Evolutionary conservation across 1,284 basidiomycete species (phyloP).

Genomic region (Lignosus rhinocerotis): DNA sequence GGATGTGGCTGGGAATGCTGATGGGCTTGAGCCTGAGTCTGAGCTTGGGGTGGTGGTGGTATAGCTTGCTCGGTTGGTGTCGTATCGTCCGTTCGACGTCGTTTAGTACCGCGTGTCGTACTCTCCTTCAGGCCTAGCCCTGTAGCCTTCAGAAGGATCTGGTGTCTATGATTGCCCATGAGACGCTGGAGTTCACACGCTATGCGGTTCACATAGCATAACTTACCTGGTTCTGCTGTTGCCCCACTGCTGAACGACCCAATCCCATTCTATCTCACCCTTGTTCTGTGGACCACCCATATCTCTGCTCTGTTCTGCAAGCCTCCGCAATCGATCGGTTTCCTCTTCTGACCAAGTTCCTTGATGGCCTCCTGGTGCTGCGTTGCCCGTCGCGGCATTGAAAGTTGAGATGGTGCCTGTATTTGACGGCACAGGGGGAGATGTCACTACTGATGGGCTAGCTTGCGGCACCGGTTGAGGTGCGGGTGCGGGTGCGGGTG

Average conservation of each 20-base stretch:
- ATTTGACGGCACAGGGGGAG: constrained; percentile 27
- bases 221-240: constrained; percentile 65
- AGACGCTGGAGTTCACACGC: neutral
- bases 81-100: constrained; percentile 51
- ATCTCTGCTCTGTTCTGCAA: constrained; percentile 64
- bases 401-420: constrained; percentile 38
- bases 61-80: constrained; percentile 31
- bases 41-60: constrained; percentile 32
- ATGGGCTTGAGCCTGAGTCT: constrained; percentile 13
- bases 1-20: constrained; percentile 6
- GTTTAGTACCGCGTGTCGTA: constrained; percentile 62
- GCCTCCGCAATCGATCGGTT: constrained; percentile 59
- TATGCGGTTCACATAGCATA: neutral
- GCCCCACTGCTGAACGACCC: constrained; percentile 71
- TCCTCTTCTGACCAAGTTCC: constrained; percentile 79
- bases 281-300: constrained; percentile 35
- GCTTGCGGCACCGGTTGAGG: constrained; percentile 1
- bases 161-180: constrained; percentile 50
- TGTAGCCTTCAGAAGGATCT: constrained; percentile 77
- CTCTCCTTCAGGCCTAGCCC: constrained; percentile 73
- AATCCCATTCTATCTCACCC: constrained; percentile 76
- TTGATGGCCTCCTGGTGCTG: constrained; percentile 51
- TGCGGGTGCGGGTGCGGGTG: neutral
- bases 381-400: constrained; percentile 37
- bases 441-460: constrained; percentile 1